Conservation (phyloP, 1,139 yeast genomes). For the Geotrichum klebahnii region DNA sequence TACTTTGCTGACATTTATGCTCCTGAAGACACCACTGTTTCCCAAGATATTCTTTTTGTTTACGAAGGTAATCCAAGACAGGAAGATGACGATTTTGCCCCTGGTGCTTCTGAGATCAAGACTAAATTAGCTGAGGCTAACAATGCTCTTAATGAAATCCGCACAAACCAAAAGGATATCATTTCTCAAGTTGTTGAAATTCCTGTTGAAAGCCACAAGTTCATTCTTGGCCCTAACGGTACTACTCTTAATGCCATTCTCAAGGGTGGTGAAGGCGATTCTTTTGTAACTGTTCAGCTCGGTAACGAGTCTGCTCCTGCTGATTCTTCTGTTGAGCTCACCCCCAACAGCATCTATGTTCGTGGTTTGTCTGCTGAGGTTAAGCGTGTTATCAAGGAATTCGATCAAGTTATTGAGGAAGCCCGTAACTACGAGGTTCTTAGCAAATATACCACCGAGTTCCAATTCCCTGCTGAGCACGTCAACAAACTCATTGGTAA, state of each 20-base stretch:
- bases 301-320: constrained; percentile 28
- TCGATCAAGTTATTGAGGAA: constrained; percentile 56
- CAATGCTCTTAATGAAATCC: constrained; percentile 53
- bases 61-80: constrained; percentile 38
- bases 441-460: constrained; percentile 52
- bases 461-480: constrained; percentile 61
- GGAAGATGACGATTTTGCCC: constrained; percentile 45
- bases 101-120: constrained; percentile 40
- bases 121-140: constrained; percentile 43
- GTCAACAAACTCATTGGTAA: constrained; percentile 85
- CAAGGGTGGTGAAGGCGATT: constrained; percentile 32
- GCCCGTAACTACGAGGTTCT: constrained; percentile 59
- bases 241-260: constrained; percentile 48
- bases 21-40: constrained; percentile 40
- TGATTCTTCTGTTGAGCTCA: constrained; percentile 41
- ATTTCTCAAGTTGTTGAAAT: constrained; percentile 50
- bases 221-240: constrained; percentile 52
- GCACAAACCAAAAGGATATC: constrained; percentile 56
- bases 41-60: constrained; percentile 45
- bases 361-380: constrained; percentile 64
- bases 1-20: constrained; percentile 56
- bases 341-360: constrained; percentile 52
- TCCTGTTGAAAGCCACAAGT: constrained; percentile 54
- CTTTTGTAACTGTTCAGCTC: constrained; percentile 30
- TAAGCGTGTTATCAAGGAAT: constrained; percentile 48